Conservation (phyloP, 2,329 filamentous ascomycete species). For the Neonectria sp. region DNA sequence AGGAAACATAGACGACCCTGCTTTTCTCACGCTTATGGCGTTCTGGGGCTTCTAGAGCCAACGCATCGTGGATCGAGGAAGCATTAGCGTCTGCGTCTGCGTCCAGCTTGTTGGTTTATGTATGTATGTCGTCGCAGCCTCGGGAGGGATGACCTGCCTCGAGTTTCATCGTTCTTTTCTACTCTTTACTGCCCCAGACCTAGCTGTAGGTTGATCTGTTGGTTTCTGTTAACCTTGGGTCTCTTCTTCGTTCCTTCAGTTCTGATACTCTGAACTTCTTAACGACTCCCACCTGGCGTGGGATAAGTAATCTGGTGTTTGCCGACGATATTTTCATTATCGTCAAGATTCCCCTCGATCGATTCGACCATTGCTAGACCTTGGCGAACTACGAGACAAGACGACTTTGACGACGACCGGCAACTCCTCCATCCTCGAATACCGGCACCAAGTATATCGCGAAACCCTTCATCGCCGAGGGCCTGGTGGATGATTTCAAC, state of each 20-base stretch:
- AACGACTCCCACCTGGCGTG: slow-evolving; percentile 4
- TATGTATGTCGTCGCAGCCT: slow-evolving; percentile 11
- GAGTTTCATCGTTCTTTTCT: slow-evolving; percentile 4
- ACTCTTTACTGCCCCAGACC: background rate
- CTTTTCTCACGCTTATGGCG: slow-evolving; percentile 13
- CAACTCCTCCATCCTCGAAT: background rate
- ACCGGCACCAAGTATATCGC: background rate
- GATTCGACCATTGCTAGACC: background rate
- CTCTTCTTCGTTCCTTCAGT: background rate
- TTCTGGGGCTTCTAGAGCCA: slow-evolving; percentile 10
- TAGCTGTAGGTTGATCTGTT: background rate
- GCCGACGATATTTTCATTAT: too few species aligned
- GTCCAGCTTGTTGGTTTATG: slow-evolving; percentile 5
- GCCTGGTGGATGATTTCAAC: background rate
- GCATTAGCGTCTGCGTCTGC: slow-evolving; percentile 6
- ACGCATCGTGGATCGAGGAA: slow-evolving; percentile 8
- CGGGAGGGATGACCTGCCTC: background rate
- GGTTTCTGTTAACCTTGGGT: background rate
- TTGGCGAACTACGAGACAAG: too few species aligned
- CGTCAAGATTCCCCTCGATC: background rate
- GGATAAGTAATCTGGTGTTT: background rate
- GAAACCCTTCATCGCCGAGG: background rate
- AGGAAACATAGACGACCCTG: background rate
- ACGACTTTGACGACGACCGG: background rate
- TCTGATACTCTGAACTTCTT: background rate